Conservation (phyloP, 2,329 filamentous ascomycete species). For the Diplodia corticola region DNA sequence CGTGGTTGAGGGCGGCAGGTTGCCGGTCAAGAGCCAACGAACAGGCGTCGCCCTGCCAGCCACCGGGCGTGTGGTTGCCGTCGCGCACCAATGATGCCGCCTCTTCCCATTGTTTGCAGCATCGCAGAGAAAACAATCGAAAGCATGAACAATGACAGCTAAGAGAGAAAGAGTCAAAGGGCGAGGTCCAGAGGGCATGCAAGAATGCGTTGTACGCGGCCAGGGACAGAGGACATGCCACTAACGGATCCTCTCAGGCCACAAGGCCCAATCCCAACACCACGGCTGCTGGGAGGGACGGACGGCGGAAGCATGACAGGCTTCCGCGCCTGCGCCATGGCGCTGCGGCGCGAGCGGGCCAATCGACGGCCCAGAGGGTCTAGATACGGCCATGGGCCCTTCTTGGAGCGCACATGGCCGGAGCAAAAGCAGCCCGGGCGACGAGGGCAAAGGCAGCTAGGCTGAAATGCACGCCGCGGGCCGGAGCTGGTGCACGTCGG, state of each 20-base stretch:
- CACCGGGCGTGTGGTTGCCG: not conserved
- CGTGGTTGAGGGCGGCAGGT: not conserved
- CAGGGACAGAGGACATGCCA: constrained; percentile 9
- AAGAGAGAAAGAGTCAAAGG: constrained; percentile 1
- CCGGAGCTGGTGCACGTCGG: not conserved
- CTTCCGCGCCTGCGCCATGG: constrained; percentile 13
- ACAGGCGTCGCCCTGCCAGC: constrained; percentile 9
- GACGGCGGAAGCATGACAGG: constrained; percentile 19
- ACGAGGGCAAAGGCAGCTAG: not conserved
- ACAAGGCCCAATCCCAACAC: constrained; percentile 16
- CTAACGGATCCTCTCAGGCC: constrained; percentile 9
- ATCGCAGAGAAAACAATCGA: not conserved
- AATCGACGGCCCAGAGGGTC: not conserved
- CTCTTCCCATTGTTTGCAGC: not conserved
- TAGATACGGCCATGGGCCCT: not conserved
- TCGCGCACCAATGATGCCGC: not conserved
- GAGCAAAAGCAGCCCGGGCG: not conserved
- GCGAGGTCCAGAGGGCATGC: not conserved
- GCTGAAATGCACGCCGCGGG: constrained; percentile 11
- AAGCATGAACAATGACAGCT: constrained; percentile 12
- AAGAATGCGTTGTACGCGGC: constrained; percentile 9
- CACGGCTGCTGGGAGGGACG: constrained; percentile 1
- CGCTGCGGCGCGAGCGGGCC: not conserved
- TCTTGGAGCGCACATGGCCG: constrained; percentile 5
- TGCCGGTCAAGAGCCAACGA: not conserved